These are phyloP conservation scores for Trichoderma arundinaceum DNA, from an alignment of 2,329 filamentous ascomycete genomes.

Conservation along the genomic window DNA sequence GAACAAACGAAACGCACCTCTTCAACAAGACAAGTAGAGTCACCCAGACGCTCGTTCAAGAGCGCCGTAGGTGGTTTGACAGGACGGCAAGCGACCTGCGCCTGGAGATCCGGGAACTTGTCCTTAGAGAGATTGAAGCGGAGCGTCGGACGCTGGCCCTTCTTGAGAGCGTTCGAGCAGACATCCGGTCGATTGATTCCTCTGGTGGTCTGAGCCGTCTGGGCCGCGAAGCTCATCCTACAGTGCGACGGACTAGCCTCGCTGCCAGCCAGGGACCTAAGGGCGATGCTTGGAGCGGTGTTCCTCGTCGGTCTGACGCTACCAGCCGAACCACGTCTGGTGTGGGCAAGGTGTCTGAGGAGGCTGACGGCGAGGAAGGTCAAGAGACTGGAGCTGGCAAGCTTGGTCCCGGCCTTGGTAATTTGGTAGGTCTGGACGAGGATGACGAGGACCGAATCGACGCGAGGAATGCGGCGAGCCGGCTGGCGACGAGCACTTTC, in stretches of 20 bases:
- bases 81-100: conserved; percentile 85
- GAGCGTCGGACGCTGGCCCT: conserved; percentile 90
- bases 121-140: conserved; percentile 91
- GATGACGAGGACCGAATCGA: conserved; percentile 94
- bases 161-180: conserved; percentile 89
- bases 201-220: conserved; percentile 88
- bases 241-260: conserved; percentile 73
- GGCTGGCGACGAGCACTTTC: conserved; percentile 93
- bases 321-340: conserved; percentile 73
- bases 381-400: conserved; percentile 46
- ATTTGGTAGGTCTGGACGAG: conserved; percentile 66
- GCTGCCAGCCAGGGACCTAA: conserved; percentile 92
- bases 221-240: conserved; percentile 85
- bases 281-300: conserved; percentile 97
- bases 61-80: conserved; percentile 89
- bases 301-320: conserved; percentile 81
- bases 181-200: conserved; percentile 90
- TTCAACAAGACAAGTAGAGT: conserved; percentile 86
- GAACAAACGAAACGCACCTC: conserved; percentile 79
- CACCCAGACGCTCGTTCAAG: conserved; percentile 83
- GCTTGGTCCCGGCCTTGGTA: conserved; percentile 51
- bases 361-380: conserved; percentile 57
- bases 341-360: conserved; percentile 67
- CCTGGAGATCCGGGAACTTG: conserved; percentile 85
- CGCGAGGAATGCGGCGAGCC: conserved; percentile 91